Conservation (phyloP, 2,329 filamentous ascomycete genomes). For the Cytospora piceae region DNA sequence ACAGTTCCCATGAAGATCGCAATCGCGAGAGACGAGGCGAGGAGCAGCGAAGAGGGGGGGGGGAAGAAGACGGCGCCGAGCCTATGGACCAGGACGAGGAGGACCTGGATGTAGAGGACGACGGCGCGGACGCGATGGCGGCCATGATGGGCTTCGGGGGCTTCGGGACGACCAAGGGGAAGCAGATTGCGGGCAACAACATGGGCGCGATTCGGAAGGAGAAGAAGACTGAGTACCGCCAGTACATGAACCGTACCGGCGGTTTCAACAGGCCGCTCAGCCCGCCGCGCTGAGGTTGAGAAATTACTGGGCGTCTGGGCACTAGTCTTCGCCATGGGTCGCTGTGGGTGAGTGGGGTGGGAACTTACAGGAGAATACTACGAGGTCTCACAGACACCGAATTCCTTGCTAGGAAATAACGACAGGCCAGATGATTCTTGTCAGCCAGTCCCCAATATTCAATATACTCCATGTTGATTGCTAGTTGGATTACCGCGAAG, state of each 20-base stretch:
- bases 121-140: slow-evolving; percentile 73
- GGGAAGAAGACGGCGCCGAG: slow-evolving; percentile 32
- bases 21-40: slow-evolving; percentile 23
- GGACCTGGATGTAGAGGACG: slow-evolving; percentile 57
- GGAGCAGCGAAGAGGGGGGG: background rate
- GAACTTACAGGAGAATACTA: background rate
- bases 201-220: slow-evolving; percentile 83
- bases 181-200: slow-evolving; percentile 86
- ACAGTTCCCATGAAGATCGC: slow-evolving; percentile 29
- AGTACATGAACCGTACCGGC: slow-evolving; percentile 91
- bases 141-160: slow-evolving; percentile 88
- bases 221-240: slow-evolving; percentile 92
- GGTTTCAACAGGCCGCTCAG: slow-evolving; percentile 82
- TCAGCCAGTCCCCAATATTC: too few species aligned
- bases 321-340: background rate
- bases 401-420: too few species aligned
- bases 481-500: too few species aligned
- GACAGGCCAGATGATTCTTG: too few species aligned
- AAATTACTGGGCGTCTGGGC: background rate
- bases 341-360: background rate
- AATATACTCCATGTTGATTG: too few species aligned
- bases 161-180: slow-evolving; percentile 86
- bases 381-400: background rate
- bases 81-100: slow-evolving; percentile 45
- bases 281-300: slow-evolving; percentile 42